Evolutionary conservation across 1,284 basidiomycete species (phyloP), one percentile per base, ranked within the genome.

Genomic region (Mrakiaceae sp.): DNA sequence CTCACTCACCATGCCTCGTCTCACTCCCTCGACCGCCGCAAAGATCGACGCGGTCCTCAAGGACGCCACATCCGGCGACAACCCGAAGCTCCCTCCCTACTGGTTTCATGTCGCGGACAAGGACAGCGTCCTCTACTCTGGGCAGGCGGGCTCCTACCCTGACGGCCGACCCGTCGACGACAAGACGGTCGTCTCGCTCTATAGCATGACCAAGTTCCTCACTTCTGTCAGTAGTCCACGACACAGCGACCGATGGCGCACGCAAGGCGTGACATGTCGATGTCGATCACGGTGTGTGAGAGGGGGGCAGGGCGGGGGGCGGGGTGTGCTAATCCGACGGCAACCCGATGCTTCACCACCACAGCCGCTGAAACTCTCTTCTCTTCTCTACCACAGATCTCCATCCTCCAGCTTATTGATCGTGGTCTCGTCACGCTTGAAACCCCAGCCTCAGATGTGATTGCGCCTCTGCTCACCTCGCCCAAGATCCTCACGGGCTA

Each of bases 371-470:
- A 27, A 27, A 27, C 27, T 27, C 27, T 27, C 27, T 27, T 27
- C 27, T 27, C 27, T 27, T 27, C 27, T 27, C 27, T 27, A 27
- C 27, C 3, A 0, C 57, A 58, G 57, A 44, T 58, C n/a, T 44
- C 57, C 57, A 58, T 58, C 7, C 57, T 58, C 9, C 57, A 58
- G n/a, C 57, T 58, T 47, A 58, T 58, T 39, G 57, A 58, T 10
- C 46, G 44, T 16, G 57, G 57, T 2, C 44, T 58, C n/a, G 46
- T 58, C 57, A 44, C 57, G n/a, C 57, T 58, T 11, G 57, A 58
- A 16, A 58, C 57, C 5, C 57, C 57, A 16, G 57, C 44, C n/a
- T 58, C 57, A 6, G 11, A 42, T 3, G 12, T 46, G 10, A 44
- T 58, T 4, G 14, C 44, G n/a, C 46, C 47, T n/a, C 57, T 58